phyloP scores from a whole-genome alignment of 2,329 filamentous ascomycete species.

The Ascosphaera aggregata region DNA sequence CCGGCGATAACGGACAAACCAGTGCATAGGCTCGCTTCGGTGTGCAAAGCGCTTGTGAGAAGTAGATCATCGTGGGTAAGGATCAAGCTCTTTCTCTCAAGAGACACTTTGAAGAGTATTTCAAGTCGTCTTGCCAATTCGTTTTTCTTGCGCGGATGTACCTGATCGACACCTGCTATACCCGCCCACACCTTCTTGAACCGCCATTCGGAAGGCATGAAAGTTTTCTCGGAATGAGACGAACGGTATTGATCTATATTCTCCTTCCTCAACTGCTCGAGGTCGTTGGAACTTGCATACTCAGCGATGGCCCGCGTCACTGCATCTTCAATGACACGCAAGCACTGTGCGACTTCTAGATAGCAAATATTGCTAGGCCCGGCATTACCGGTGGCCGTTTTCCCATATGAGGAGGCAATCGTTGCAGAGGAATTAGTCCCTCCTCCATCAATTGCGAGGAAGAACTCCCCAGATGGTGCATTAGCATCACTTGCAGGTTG shows the following conservation, averaged over 20 bases:
- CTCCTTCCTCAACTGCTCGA: neutral
- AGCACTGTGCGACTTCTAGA: neutral
- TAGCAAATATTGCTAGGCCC: neutral
- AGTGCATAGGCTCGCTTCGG: constrained; percentile 11
- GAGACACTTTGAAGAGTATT: constrained; percentile 9
- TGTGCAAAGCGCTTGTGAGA: constrained; percentile 10
- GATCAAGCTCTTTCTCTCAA: constrained; percentile 6
- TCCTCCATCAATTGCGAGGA: neutral
- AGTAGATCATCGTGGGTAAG: constrained; percentile 21
- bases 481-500: no score
- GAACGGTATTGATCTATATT: neutral
- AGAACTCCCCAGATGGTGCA: neutral
- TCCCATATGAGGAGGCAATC: neutral
- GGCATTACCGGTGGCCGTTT: neutral
- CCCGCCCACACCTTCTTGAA: constrained; percentile 14
- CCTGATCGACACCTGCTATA: constrained; percentile 43
- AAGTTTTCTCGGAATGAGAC: no score
- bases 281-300: neutral
- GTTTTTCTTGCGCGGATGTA: constrained; percentile 45
- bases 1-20: constrained; percentile 13
- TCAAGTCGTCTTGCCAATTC: constrained; percentile 6
- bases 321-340: neutral
- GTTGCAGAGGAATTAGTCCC: neutral
- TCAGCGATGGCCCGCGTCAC: neutral
- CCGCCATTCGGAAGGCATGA: neutral